Conservation (phyloP, 164 flowering plant genomes). For the Euptelea pleiosperma region DNA sequence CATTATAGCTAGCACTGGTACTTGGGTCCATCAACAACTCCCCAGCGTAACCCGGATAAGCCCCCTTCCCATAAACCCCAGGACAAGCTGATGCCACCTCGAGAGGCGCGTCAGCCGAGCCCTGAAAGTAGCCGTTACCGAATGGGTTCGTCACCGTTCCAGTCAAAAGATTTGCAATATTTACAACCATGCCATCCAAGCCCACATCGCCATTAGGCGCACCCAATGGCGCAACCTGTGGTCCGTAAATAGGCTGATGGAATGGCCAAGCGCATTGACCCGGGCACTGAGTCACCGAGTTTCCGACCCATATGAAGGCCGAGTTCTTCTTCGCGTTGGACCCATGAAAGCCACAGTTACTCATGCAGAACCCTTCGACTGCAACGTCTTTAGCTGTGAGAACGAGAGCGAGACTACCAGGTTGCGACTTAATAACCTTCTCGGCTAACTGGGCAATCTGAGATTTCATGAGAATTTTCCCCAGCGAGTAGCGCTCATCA, state of each 20-base stretch:
- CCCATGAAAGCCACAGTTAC: too few relatives aligned
- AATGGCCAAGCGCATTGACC: slow-evolving; percentile 30
- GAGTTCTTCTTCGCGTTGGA: too few relatives aligned
- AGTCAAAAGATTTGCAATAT: slow-evolving; percentile 24
- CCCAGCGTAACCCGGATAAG: too few relatives aligned
- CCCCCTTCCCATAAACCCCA: too few relatives aligned
- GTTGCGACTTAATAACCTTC: too few relatives aligned
- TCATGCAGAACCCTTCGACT: too few relatives aligned
- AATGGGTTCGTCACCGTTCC: slow-evolving; percentile 26
- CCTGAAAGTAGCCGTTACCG: slow-evolving; percentile 20
- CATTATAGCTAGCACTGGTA: slow-evolving; percentile 29
- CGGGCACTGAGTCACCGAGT: slow-evolving; percentile 26
- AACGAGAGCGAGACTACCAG: too few relatives aligned
- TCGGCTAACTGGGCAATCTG: too few relatives aligned
- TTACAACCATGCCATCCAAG: slow-evolving; percentile 26
- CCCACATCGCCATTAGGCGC: slow-evolving; percentile 26
- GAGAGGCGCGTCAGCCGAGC: slow-evolving; percentile 17
- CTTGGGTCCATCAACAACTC: slow-evolving; percentile 20
- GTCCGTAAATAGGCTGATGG: slow-evolving; percentile 30
- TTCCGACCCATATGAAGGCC: slow-evolving; percentile 23
- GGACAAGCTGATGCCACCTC: slow-evolving; percentile 24
- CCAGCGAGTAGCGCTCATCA: too few relatives aligned
- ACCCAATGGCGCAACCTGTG: slow-evolving; percentile 20
- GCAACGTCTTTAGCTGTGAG: too few relatives aligned
- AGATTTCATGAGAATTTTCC: too few relatives aligned